phyloP scores from a whole-genome alignment of 345 rosid genomes.

The Excoecaria cochinchinensis region DNA sequence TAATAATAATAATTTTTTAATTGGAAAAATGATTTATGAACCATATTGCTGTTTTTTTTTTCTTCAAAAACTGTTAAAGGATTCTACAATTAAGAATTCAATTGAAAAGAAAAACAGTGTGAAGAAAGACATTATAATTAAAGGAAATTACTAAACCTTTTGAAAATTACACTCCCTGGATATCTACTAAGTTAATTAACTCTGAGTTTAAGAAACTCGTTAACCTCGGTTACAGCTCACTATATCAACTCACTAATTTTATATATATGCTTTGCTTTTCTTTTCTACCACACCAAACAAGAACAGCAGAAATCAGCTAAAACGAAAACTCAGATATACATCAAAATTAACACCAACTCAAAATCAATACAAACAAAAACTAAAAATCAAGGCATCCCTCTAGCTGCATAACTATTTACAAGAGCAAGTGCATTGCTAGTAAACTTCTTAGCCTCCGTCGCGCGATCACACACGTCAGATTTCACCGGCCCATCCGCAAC shows the following conservation, averaged over 20 bases:
- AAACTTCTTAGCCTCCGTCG: slow-evolving; percentile 52
- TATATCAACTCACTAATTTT: neutral
- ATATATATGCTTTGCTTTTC: neutral
- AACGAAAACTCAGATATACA: neutral
- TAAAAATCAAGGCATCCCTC: slow-evolving; percentile 30
- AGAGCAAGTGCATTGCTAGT: slow-evolving; percentile 83
- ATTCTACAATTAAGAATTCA: no score
- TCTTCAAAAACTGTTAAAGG: no score
- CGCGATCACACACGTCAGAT: slow-evolving; percentile 41
- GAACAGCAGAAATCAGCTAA: neutral
- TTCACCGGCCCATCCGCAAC: slow-evolving; percentile 28
- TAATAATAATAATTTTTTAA: no score
- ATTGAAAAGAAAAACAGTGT: no score
- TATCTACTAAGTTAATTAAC: slow-evolving; percentile 6
- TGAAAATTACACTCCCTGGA: neutral
- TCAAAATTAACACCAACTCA: neutral
- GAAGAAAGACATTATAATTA: no score
- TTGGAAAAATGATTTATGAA: no score
- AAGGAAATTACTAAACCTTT: neutral
- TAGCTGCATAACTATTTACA: slow-evolving; percentile 59
- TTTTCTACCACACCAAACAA: neutral
- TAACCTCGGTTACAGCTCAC: slow-evolving; percentile 19
- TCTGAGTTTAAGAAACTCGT: slow-evolving; percentile 20
- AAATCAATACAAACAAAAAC: neutral
- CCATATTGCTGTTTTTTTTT: no score